These are phyloP conservation scores for Solanum pinnatisectum DNA, from an alignment of 257 asterid species.

Conservation along the genomic window DNA sequence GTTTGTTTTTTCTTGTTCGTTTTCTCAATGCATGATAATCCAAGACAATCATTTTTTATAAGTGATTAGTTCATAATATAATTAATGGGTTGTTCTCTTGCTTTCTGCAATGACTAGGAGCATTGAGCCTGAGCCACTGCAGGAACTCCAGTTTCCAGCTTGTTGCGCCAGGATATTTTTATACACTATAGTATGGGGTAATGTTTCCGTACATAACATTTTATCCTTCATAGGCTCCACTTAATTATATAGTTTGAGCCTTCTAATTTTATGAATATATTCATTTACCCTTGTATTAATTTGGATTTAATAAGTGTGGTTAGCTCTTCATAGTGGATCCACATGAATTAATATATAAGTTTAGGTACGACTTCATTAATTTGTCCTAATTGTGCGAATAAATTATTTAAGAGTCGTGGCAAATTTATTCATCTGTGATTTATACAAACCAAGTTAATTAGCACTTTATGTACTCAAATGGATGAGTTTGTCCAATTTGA, in stretches of 20 bases:
- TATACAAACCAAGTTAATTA: neutral
- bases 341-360: too few species aligned
- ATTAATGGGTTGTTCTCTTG: too few species aligned
- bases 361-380: neutral
- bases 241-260: neutral
- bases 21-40: too few species aligned
- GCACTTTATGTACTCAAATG: neutral
- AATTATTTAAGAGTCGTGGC: neutral
- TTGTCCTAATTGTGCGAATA: neutral
- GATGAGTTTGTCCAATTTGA: neutral
- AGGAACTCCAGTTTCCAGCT: too few species aligned
- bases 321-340: neutral
- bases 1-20: too few species aligned
- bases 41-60: too few species aligned
- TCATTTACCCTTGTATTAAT: neutral
- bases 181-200: neutral
- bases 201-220: too few species aligned
- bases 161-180: neutral
- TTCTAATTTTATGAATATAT: neutral
- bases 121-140: too few species aligned
- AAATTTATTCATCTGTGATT: neutral
- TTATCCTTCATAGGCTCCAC: neutral
- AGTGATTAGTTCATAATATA: too few species aligned
- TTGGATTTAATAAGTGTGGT: neutral
- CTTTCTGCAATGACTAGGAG: too few species aligned